Conservation (phyloP, 2,329 filamentous ascomycete species). For the Nigrospora sphaerica region DNA sequence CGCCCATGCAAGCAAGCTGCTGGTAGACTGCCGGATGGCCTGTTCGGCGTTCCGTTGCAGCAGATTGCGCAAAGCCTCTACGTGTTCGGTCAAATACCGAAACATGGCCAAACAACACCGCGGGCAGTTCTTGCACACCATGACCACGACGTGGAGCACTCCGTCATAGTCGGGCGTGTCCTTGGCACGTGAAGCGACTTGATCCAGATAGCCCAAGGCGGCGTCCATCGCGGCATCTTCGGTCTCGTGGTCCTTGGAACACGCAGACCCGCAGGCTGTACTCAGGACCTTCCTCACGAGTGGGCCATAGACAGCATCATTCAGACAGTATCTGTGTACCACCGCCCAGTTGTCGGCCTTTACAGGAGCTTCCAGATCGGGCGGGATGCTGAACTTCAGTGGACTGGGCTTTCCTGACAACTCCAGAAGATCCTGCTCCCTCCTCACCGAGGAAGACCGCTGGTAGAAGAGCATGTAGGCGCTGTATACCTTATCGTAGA, state of each 20-base stretch:
- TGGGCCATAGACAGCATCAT: slow-evolving; percentile 61
- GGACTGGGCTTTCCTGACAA: slow-evolving; percentile 26
- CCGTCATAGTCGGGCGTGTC: slow-evolving; percentile 56
- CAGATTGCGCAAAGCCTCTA: slow-evolving; percentile 55
- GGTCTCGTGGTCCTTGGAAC: slow-evolving; percentile 37
- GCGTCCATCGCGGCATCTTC: slow-evolving; percentile 47
- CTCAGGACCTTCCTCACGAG: slow-evolving; percentile 60
- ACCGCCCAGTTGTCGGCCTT: slow-evolving; percentile 64
- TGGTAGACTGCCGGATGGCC: slow-evolving; percentile 45
- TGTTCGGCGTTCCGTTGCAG: slow-evolving; percentile 54
- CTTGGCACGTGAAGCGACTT: slow-evolving; percentile 66
- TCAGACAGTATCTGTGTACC: slow-evolving; percentile 71
- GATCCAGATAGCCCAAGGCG: slow-evolving; percentile 62
- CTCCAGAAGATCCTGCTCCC: slow-evolving; percentile 41
- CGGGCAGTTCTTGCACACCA: slow-evolving; percentile 40
- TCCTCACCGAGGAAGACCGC: slow-evolving; percentile 58
- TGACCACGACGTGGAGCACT: slow-evolving; percentile 42
- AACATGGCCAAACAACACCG: slow-evolving; percentile 53
- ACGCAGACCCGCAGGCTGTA: slow-evolving; percentile 45
- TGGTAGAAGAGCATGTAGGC: slow-evolving; percentile 99
- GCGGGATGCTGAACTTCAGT: slow-evolving; percentile 37
- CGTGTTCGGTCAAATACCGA: slow-evolving; percentile 51
- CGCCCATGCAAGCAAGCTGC: slow-evolving; percentile 43
- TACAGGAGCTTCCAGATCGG: slow-evolving; percentile 51
- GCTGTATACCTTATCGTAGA: slow-evolving; percentile 67